Evolutionary conservation across 345 rosid species (phyloP).

Genomic region (Anacardium occidentale): DNA sequence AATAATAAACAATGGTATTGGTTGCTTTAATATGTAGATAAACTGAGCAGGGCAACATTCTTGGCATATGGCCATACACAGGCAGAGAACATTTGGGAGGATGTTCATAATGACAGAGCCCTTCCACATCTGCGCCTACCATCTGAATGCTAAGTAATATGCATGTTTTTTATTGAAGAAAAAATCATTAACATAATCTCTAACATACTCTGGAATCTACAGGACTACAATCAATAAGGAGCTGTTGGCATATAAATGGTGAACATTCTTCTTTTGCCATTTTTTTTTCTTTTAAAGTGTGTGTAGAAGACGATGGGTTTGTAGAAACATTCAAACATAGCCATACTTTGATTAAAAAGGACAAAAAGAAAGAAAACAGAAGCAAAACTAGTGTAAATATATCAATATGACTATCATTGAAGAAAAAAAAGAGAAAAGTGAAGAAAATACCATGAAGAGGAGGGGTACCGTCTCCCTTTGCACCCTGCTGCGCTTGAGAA

Average conservation of each 20-base stretch:
- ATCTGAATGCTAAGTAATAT: background rate
- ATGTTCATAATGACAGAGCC: background rate
- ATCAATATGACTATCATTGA: background rate
- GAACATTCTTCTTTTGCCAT: background rate
- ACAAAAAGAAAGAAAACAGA: too few species aligned
- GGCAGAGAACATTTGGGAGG: background rate
- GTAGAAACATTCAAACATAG: background rate
- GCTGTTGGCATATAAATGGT: background rate
- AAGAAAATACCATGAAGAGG: constrained; percentile 40
- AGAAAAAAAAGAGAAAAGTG: constrained; percentile 2
- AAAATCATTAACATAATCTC: background rate
- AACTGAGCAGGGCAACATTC: too few species aligned
- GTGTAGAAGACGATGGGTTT: background rate
- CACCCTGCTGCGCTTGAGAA: constrained; percentile 62
- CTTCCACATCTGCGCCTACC: background rate
- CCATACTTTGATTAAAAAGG: background rate
- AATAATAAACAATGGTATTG: too few species aligned
- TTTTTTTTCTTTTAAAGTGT: background rate
- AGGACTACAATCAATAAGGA: background rate
- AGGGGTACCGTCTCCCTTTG: constrained; percentile 50
- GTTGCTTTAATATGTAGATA: too few species aligned
- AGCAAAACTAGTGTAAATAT: background rate
- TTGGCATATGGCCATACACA: background rate
- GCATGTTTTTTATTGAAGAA: background rate
- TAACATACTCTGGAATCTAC: background rate